Percentiles rank a stretch among this genome's conserved stretches.
Evolutionary conservation across 2,329 filamentous ascomycete species (phyloP).

Genomic region (Penicillium crustosum): DNA sequence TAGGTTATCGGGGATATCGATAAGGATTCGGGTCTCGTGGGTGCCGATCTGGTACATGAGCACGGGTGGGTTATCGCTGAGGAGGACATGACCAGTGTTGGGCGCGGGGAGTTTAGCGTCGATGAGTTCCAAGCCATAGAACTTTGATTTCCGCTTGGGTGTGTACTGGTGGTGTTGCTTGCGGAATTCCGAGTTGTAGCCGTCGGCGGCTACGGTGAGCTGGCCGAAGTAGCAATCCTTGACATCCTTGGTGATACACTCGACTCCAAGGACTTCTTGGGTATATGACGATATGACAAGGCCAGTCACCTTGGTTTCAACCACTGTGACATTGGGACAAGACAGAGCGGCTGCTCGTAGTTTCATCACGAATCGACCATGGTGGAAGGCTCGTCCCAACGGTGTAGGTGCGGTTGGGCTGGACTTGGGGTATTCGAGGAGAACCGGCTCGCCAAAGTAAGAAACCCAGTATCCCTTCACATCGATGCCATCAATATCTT

Average conservation of each 20-base stretch:
- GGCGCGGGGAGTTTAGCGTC: slow-evolving; percentile 76
- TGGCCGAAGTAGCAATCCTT: slow-evolving; percentile 82
- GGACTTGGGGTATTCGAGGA: slow-evolving; percentile 76
- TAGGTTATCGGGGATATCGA: slow-evolving; percentile 79
- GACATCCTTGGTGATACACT: slow-evolving; percentile 64
- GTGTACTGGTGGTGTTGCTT: slow-evolving; percentile 68
- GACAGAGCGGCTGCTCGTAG: slow-evolving; percentile 71
- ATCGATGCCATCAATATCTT: slow-evolving; percentile 81
- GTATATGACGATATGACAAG: slow-evolving; percentile 69
- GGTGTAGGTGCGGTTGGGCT: slow-evolving; percentile 51
- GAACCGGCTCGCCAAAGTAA: slow-evolving; percentile 71
- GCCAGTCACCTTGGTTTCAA: slow-evolving; percentile 82
- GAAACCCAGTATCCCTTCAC: slow-evolving; percentile 86
- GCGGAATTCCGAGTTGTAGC: slow-evolving; percentile 88
- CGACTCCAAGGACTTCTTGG: slow-evolving; percentile 77
- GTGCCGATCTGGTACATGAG: slow-evolving; percentile 96
- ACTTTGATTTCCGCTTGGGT: slow-evolving; percentile 77
- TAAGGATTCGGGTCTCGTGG: slow-evolving; percentile 84
- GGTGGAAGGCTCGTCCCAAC: slow-evolving; percentile 83
- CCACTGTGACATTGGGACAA: slow-evolving; percentile 80
- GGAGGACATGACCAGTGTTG: slow-evolving; percentile 81
- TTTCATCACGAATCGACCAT: slow-evolving; percentile 86
- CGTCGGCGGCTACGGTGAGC: slow-evolving; percentile 86
- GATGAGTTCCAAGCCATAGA: slow-evolving; percentile 90
- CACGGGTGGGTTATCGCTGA: slow-evolving; percentile 74